Percentiles rank a stretch among this genome's conserved stretches.
Conservation (phyloP, 75 land plant genomes). For the Sequoia sempervirens region DNA sequence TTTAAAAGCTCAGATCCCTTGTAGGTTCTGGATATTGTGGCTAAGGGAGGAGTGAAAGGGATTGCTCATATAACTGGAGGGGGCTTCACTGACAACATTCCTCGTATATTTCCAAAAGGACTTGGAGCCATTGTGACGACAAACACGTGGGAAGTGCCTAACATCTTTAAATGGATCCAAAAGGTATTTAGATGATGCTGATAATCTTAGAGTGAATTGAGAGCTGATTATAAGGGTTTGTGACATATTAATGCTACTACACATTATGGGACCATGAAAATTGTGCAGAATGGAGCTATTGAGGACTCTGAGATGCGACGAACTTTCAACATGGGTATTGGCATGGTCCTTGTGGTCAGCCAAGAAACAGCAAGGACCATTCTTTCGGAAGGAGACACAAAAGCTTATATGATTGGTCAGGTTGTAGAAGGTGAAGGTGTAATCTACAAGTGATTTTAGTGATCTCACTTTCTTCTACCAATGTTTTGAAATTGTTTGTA, state of each 20-base stretch:
- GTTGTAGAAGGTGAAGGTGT: constrained; percentile 83
- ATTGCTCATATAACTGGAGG: constrained; percentile 99
- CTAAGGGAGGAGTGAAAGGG: constrained; percentile 87
- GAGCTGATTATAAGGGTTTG: background rate
- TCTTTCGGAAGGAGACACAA: constrained; percentile 21
- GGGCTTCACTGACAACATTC: constrained; percentile 98
- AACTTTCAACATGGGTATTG: constrained; percentile 98
- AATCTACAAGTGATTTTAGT: constrained; percentile 16
- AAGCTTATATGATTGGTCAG: constrained; percentile 63
- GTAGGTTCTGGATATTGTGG: constrained; percentile 77
- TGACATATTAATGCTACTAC: background rate
- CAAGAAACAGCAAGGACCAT: constrained; percentile 49
- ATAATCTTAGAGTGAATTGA: background rate
- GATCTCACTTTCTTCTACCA: background rate
- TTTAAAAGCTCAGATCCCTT: background rate
- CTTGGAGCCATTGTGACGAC: constrained; percentile 68
- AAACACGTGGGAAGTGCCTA: constrained; percentile 79
- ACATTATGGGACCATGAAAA: constrained; percentile 1
- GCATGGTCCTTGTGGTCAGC: constrained; percentile 84
- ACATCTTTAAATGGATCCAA: constrained; percentile 90
- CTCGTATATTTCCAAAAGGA: constrained; percentile 87
- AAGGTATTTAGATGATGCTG: constrained; percentile 38
- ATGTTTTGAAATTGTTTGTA: background rate
- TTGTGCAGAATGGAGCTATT: constrained; percentile 63
- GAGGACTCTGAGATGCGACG: constrained; percentile 90